phyloP scores from a whole-genome alignment of 768 basidiomycete genomes.

The Rhodotorula taiwanensis region DNA sequence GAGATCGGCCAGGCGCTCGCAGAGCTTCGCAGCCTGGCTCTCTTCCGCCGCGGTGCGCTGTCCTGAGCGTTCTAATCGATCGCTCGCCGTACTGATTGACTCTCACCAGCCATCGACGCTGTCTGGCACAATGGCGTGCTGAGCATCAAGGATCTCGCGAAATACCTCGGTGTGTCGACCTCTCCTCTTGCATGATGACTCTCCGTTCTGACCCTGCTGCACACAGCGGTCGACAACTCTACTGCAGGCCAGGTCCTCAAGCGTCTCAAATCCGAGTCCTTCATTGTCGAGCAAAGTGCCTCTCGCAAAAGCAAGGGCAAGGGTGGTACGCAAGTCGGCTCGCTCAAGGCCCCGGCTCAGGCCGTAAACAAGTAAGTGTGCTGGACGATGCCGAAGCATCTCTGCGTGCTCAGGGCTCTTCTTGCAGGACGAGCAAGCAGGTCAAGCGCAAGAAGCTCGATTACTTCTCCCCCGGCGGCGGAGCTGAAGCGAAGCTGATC shows the following conservation, averaged over 20 bases:
- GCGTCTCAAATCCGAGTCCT: constrained; percentile 21
- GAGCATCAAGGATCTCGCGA: constrained; percentile 5
- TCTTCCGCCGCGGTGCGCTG: constrained; percentile 24
- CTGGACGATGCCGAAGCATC: too few relatives aligned
- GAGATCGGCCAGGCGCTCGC: constrained; percentile 28
- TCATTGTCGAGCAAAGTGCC: constrained; percentile 10
- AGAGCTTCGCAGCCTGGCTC: constrained; percentile 13
- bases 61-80: neutral
- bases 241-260: constrained; percentile 27
- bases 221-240: constrained; percentile 10
- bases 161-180: constrained; percentile 10
- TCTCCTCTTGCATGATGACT: neutral
- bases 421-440: constrained; percentile 8
- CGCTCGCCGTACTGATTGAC: too few relatives aligned
- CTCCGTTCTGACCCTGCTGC: too few relatives aligned
- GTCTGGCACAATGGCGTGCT: constrained; percentile 14
- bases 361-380: constrained; percentile 23
- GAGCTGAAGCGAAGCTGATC: neutral
- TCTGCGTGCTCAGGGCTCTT: too few relatives aligned
- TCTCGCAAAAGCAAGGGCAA: neutral
- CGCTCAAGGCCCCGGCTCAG: neutral
- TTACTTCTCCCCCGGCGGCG: constrained; percentile 27
- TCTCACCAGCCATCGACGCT: constrained; percentile 10
- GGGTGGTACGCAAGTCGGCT: neutral
- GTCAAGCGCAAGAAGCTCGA: constrained; percentile 14